Evolutionary conservation across 768 basidiomycete species (phyloP).

Genomic region (Boletus eberwhitei): DNA sequence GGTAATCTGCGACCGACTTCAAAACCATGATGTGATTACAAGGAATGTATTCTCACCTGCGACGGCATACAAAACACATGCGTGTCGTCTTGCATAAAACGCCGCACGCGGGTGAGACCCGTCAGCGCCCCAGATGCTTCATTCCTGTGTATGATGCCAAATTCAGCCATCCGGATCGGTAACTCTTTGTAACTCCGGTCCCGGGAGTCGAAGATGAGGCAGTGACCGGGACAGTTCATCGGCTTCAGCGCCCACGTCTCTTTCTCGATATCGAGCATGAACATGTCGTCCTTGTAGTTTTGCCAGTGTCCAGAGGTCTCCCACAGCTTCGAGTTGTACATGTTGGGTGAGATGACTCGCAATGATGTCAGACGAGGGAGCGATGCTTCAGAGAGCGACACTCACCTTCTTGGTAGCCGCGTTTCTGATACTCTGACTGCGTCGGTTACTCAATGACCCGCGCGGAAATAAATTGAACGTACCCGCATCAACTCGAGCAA

Average conservation of each 20-base stretch:
- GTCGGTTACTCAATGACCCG: conserved; percentile 1
- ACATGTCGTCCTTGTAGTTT: conserved; percentile 99
- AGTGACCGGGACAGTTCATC: conserved; percentile 99
- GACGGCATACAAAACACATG: conserved; percentile 98
- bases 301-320: conserved; percentile 98
- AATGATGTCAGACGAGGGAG: conserved; percentile 10
- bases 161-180: conserved; percentile 97
- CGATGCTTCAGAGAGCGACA: not conserved
- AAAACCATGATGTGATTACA: not conserved
- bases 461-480: conserved; percentile 29
- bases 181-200: conserved; percentile 94
- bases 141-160: conserved; percentile 95
- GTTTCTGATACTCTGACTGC: conserved; percentile 89
- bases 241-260: conserved; percentile 95
- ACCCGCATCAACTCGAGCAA: conserved; percentile 89
- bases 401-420: conserved; percentile 90
- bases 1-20: conserved; percentile 55
- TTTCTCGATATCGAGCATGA: conserved; percentile 90
- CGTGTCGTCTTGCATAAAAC: conserved; percentile 97
- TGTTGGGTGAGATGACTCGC: conserved; percentile 94
- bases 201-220: conserved; percentile 90
- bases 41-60: conserved; percentile 49
- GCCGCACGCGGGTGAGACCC: conserved; percentile 87
- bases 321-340: conserved; percentile 96
- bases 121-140: conserved; percentile 94